These are phyloP conservation scores for Candida ficus DNA, from an alignment of 805 yeast species.

Conservation along the genomic window DNA sequence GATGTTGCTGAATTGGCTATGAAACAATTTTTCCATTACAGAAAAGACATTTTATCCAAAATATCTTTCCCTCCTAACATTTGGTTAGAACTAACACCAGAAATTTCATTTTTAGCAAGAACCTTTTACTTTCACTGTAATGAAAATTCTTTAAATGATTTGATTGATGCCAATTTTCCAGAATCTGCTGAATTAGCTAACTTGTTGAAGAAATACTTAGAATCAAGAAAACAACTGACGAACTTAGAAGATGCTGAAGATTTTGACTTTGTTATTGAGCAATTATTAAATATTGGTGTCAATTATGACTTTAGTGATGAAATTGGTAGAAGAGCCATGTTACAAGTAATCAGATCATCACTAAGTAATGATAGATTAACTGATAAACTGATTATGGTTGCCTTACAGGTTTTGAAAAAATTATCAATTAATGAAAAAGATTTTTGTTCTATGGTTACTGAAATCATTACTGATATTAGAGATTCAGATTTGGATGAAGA, in stretches of 20 bases:
- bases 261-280: slow-evolving; percentile 68
- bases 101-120: slow-evolving; percentile 67
- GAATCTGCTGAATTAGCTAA: slow-evolving; percentile 71
- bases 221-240: slow-evolving; percentile 33
- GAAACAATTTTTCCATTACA: slow-evolving; percentile 51
- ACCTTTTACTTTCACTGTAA: slow-evolving; percentile 62
- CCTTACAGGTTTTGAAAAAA: slow-evolving; percentile 62
- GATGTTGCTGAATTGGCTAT: slow-evolving; percentile 65
- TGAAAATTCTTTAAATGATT: slow-evolving; percentile 43
- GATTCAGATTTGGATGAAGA: slow-evolving; percentile 42
- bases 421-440: slow-evolving; percentile 77
- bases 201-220: slow-evolving; percentile 50
- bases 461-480: slow-evolving; percentile 77
- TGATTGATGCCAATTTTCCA: slow-evolving; percentile 67
- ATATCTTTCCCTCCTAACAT: slow-evolving; percentile 58
- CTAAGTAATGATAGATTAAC: slow-evolving; percentile 52
- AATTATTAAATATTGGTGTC: slow-evolving; percentile 60
- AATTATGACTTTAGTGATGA: slow-evolving; percentile 87
- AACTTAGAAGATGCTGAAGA: slow-evolving; percentile 44
- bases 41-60: slow-evolving; percentile 57
- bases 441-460: slow-evolving; percentile 79
- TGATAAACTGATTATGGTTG: slow-evolving; percentile 47
- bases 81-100: slow-evolving; percentile 70
- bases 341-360: slow-evolving; percentile 53
- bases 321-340: slow-evolving; percentile 76